Base-by-base conservation (phyloP, 2,329 filamentous ascomycete genomes). In the Onygenales sp. region DNA sequence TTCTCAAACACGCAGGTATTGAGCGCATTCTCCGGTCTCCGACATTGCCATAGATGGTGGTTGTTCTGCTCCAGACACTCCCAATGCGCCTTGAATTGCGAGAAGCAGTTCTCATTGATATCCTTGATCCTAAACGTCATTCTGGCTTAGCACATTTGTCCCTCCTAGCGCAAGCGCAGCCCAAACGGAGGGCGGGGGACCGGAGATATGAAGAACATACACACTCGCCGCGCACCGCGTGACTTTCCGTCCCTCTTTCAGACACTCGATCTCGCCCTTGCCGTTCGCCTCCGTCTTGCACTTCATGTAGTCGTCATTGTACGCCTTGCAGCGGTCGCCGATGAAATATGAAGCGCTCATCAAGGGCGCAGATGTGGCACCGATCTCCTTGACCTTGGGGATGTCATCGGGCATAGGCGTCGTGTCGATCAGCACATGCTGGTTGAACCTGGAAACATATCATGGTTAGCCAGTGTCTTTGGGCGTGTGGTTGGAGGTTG, bases 251-350 rank as follows among this genome's bases (percentile, higher is more conserved):
- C 93, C 93, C 77, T 98, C 93, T 79, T 89, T 92, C 81, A 98
- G 76, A 75, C 93, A 98, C 63, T 95, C 89, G 59, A 94, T 73
- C 78, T 98, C 93, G 71, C 90, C 93, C 73, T 82, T 84, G 65
- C 93, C 93, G 58, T 88, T 86, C 65, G 89, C 85, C 75, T 96
- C 90, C 63, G 83, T 88, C 85, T 98, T 98, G 86, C 93, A 98
- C 78, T 95, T 88, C 92, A 98, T 98, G 77, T 87, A 98, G 76
- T 98, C 93, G 78, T 98, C 93, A 75, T 97, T 97, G 80, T 91
- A 98, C 54, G 87, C 79, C 71, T 82, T 86, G 84, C 93, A 98
- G 68, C 92, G 86, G 61, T 90, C 91, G 59, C 93, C 93, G 69
- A 98, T 98, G 73, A 97, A 98, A 81, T 88, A 98, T 51, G 89